These are phyloP conservation scores for Lunasporangiospora selenospora DNA, from an alignment of 192 early-diverging fungal genomes.

Conservation along the genomic window DNA sequence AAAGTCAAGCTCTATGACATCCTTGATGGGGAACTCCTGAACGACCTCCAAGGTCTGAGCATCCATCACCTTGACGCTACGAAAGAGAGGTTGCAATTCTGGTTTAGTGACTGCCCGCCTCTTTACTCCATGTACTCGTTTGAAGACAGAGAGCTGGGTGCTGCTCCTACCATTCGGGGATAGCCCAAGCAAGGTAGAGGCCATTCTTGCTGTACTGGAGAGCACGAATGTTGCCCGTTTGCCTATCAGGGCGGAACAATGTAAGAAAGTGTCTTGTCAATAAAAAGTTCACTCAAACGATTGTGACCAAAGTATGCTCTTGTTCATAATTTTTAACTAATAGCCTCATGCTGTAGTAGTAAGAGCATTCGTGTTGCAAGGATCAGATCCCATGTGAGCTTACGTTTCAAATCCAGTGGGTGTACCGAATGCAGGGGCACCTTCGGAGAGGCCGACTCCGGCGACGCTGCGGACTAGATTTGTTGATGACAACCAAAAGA, in stretches of 20 bases:
- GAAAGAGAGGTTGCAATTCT: conserved; percentile 31
- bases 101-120: conserved; percentile 56
- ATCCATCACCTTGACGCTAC: conserved; percentile 77
- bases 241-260: conserved; percentile 22
- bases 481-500: too few species aligned
- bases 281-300: too few species aligned
- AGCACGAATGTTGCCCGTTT: conserved; percentile 54
- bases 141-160: background rate
- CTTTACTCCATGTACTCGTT: conserved; percentile 49
- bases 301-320: too few species aligned
- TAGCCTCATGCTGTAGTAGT: too few species aligned
- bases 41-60: conserved; percentile 67
- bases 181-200: conserved; percentile 69
- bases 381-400: too few species aligned
- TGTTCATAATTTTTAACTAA: too few species aligned
- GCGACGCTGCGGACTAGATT: conserved; percentile 63
- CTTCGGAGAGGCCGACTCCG: conserved; percentile 60
- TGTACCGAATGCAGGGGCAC: conserved; percentile 58
- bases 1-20: conserved; percentile 87
- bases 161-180: conserved; percentile 58
- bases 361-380: too few species aligned
- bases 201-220: conserved; percentile 82
- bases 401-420: conserved; percentile 62
- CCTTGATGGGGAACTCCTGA: conserved; percentile 65
- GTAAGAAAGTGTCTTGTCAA: background rate